Evolutionary conservation across 2,329 filamentous ascomycete genomes (phyloP), one percentile per base, ranked within the genome.

Genomic region (Alternaria triticina): DNA sequence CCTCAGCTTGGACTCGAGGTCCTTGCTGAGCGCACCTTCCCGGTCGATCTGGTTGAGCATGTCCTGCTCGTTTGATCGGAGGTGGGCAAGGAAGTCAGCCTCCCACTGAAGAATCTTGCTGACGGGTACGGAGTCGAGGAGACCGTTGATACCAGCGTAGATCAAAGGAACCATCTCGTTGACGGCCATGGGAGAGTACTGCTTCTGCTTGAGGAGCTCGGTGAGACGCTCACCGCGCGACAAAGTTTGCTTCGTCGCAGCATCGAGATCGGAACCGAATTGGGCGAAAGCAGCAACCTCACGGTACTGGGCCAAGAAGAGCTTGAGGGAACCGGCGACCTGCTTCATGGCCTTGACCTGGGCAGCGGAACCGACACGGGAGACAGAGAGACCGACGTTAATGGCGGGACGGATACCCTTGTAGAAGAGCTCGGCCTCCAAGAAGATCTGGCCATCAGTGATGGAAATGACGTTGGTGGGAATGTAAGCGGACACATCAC

Each of bases 291-390:
- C 96, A 80, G 96, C 96, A 70, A 99, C 96, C 86, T 99, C 96
- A 96, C 96, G 96, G 90, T 99, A 99, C 88, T 99, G 96, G 79
- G 96, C 96, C 92, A 99, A 93, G 94, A 98, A 99, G 78, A 99
- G 94, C 91, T 99, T 99, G 82, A 99, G 89, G 76, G 95, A 98
- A 90, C 96, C 96, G 81, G 96, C 96, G 79, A 99, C 96, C 89
- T 99, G 96, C 91, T 99, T 99, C 96, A 99, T 99, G 86, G 96
- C 94, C 93, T 98, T 99, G 84, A 98, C 90, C 90, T 99, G 96
- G 82, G 96, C 96, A 83, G 96, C 93, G 81, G 96, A 99, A 83
- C 96, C 96, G 91, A 99, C 96, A 93, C 96, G 96, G 77, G 96
- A 99, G 78, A 99, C 96, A 80, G 96, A 99, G 78, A 99, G 93